These are phyloP conservation scores for Microbotryum intermedium DNA, from an alignment of 1,284 basidiomycete genomes.

Conservation along the genomic window DNA sequence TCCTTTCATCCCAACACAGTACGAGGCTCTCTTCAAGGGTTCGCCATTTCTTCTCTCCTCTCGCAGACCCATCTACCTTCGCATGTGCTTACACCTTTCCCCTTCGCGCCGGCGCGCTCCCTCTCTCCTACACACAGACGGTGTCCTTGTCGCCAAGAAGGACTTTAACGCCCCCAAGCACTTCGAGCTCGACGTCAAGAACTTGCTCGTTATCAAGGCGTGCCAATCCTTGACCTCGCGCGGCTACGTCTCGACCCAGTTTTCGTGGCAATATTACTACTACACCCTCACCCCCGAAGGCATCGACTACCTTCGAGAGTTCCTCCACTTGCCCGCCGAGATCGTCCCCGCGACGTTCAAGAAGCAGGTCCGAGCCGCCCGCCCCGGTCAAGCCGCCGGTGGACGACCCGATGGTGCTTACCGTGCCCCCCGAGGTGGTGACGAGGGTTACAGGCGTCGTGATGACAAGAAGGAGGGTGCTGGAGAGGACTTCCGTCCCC, in stretches of 20 bases:
- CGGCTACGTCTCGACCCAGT: constrained; percentile 93
- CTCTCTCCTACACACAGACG: constrained; percentile 52
- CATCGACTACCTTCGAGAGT: constrained; percentile 89
- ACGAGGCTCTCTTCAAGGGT: constrained; percentile 99
- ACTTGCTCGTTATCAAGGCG: constrained; percentile 98
- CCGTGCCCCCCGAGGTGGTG: constrained; percentile 56
- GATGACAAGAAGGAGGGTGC: constrained; percentile 40
- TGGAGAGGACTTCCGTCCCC: constrained; percentile 32
- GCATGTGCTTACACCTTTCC: not conserved
- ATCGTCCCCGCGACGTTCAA: constrained; percentile 94
- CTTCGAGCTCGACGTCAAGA: constrained; percentile 91
- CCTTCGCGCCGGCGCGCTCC: too few relatives aligned
- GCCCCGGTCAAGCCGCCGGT: constrained; percentile 43
- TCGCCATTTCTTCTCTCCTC: constrained; percentile 34
- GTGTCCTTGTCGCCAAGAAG: constrained; percentile 98
- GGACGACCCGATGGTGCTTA: constrained; percentile 56
- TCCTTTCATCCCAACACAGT: not conserved
- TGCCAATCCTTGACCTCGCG: constrained; percentile 94
- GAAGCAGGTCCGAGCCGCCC: constrained; percentile 74
- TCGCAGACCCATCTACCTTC: not conserved
- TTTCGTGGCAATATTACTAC: constrained; percentile 46
- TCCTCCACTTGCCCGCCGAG: constrained; percentile 83
- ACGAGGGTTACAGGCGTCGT: constrained; percentile 72
- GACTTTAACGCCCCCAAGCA: constrained; percentile 94
- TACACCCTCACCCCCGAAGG: constrained; percentile 90